Base-by-base conservation (phyloP, 768 basidiomycete genomes). In the Suillus discolor region DNA sequence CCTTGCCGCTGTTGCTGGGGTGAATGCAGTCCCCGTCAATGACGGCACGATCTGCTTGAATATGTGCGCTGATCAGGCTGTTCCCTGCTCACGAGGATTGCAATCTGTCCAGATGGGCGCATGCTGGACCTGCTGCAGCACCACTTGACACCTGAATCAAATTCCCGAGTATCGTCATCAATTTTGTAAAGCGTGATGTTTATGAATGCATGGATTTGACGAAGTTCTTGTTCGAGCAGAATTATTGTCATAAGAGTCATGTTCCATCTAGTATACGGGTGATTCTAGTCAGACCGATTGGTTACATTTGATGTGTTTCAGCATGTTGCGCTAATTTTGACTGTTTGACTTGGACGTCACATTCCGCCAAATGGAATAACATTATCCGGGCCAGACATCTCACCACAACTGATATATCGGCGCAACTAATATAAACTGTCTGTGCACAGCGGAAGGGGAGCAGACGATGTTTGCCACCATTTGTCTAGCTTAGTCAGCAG, bases 401-500 rank as follows among this genome's bases (percentile, higher is more conserved):
- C 18, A 41, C 41, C 41, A 6, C 15, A 2, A 16, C 39, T 41
- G 41, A 31, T 7, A 31, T 31, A 31, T 6, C 6, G 31, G 31
- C 31, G 31, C 31, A 31, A 41, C 41, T 41, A 16, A 41, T 16
- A 9, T 41, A 6, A 41, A 41, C 15, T 15, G 6, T 41, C 41
- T 31, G 31, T 31, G 31, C 31, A n/a, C n/a, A n/a, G n/a, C n/a
- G n/a, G n/a, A 31, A 31, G 6, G 6, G 31, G 31, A 31, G 31
- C 31, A 31, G 31, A 31, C 18, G 20, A n/a, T 47, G n/a, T 6
- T 23, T 49, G 6, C 47, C 13, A 45, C 9, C 8, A 45, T 45
- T 45, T 49, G 12, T 72, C 87, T 4, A 79, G 89, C 36, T 57
- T 57, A 51, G 49, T 51, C 49, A 51, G 49, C 49, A 16, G 25